Percentiles rank a stretch among this genome's conserved stretches.
These are phyloP conservation scores for Boletus pseudopeckii DNA, from an alignment of 768 basidiomycete genomes.

Conservation along the genomic window DNA sequence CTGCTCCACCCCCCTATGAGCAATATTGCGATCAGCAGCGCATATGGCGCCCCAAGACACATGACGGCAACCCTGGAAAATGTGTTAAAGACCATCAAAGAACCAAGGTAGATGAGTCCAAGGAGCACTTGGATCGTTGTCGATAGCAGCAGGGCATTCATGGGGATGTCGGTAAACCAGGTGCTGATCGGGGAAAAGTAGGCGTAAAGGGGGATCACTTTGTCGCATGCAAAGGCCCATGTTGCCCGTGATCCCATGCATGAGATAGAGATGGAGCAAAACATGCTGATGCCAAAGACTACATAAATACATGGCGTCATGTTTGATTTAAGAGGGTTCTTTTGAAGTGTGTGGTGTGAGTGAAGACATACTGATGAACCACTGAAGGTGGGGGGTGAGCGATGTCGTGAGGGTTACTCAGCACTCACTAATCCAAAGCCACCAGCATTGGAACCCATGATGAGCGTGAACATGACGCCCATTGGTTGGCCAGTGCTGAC, in stretches of 20 bases:
- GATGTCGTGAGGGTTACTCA: not conserved
- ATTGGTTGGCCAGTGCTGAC: slow-evolving; percentile 63
- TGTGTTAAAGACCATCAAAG: slow-evolving; percentile 61
- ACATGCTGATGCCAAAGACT: slow-evolving; percentile 56
- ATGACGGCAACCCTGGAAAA: slow-evolving; percentile 67
- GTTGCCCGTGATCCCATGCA: slow-evolving; percentile 67
- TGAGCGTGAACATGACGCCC: slow-evolving; percentile 57
- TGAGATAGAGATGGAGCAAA: slow-evolving; percentile 64
- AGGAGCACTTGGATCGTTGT: slow-evolving; percentile 55
- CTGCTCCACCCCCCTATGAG: slow-evolving; percentile 42
- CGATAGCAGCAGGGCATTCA: slow-evolving; percentile 59
- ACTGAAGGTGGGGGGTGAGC: slow-evolving; percentile 20
- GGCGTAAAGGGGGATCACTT: slow-evolving; percentile 53
- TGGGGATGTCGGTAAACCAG: slow-evolving; percentile 45
- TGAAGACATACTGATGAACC: slow-evolving; percentile 39
- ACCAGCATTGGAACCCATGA: slow-evolving; percentile 59
- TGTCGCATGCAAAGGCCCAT: slow-evolving; percentile 70
- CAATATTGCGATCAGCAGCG: slow-evolving; percentile 57
- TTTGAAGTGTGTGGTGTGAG: not conserved
- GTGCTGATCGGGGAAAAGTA: slow-evolving; percentile 46
- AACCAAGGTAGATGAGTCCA: slow-evolving; percentile 61
- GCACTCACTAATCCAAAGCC: slow-evolving; percentile 56
- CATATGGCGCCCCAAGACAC: slow-evolving; percentile 61
- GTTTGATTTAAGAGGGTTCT: not conserved
- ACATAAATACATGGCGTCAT: not conserved